phyloP scores from a whole-genome alignment of 2,329 filamentous ascomycete species.

The Sclerotinia subarctica region DNA sequence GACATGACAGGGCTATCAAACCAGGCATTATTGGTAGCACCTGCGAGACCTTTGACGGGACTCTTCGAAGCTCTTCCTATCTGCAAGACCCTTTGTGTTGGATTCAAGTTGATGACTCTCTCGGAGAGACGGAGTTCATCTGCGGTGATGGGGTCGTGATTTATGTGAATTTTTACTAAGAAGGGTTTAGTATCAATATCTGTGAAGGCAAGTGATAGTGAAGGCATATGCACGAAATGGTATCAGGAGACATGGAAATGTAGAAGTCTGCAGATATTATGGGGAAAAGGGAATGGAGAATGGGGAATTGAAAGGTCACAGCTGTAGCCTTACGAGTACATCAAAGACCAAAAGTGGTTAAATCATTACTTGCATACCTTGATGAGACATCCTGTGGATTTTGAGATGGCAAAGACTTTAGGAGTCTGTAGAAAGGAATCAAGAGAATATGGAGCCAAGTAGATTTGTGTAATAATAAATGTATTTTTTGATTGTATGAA shows the following conservation, averaged over 20 bases:
- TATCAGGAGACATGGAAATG: not conserved
- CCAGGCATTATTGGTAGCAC: constrained; percentile 56
- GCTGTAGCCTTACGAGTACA: not conserved
- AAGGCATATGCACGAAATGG: constrained; percentile 4
- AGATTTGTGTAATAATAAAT: not conserved
- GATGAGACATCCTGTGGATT: constrained; percentile 12
- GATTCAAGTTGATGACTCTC: constrained; percentile 31
- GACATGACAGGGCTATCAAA: constrained; percentile 73
- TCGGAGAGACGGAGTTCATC: not conserved
- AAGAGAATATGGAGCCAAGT: not conserved
- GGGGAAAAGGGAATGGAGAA: not conserved
- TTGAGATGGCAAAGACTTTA: not conserved
- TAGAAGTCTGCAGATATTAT: not conserved
- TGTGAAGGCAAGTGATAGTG: not conserved
- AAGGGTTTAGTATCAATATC: constrained; percentile 18
- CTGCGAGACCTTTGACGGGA: constrained; percentile 44
- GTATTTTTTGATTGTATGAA: not conserved
- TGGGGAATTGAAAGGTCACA: not conserved
- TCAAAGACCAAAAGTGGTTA: not conserved
- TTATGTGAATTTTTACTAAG: constrained; percentile 27
- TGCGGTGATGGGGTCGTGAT: not conserved
- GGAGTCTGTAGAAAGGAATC: not conserved
- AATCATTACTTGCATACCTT: constrained; percentile 17
- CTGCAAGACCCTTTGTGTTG: constrained; percentile 21
- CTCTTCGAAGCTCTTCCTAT: constrained; percentile 50